Conservation (phyloP, 306 rosid genomes). For the Acacia confusa region DNA sequence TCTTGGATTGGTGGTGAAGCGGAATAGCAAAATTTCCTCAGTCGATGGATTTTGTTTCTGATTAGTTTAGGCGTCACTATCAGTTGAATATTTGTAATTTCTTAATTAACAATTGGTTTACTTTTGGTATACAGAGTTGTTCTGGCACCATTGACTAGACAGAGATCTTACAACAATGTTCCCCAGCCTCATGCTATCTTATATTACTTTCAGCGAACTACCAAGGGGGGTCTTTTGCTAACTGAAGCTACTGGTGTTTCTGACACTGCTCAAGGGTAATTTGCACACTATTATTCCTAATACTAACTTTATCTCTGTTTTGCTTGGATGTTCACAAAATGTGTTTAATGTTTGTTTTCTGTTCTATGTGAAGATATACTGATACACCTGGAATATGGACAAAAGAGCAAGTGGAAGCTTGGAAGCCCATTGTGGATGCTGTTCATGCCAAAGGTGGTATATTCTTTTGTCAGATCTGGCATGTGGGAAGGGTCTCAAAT, state of each 20-base stretch:
- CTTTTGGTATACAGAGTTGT: constrained; percentile 40
- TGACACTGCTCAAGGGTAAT: constrained; percentile 58
- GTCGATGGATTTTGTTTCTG: not conserved
- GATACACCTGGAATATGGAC: constrained; percentile 20
- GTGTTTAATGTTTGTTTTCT: not conserved
- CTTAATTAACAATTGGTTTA: not conserved
- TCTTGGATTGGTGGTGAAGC: not conserved
- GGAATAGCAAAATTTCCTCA: not conserved
- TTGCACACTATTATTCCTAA: not conserved
- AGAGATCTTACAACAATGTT: constrained; percentile 46
- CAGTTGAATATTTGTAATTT: not conserved
- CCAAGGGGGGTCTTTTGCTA: constrained; percentile 49
- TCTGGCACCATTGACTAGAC: constrained; percentile 50
- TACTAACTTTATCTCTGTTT: not conserved
- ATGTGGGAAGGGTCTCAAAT: not conserved
- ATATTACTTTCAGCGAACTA: constrained; percentile 60
- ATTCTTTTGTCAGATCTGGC: not conserved
- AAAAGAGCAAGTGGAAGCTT: not conserved
- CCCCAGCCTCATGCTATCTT: constrained; percentile 60
- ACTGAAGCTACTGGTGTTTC: constrained; percentile 57
- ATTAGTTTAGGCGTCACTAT: not conserved
- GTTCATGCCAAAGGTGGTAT: constrained; percentile 2
- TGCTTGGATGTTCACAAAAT: not conserved
- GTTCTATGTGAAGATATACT: constrained; percentile 15
- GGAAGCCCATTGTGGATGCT: not conserved